These are phyloP conservation scores for Eucalyptus dawsonii DNA, from an alignment of 345 rosid species.

Conservation along the genomic window DNA sequence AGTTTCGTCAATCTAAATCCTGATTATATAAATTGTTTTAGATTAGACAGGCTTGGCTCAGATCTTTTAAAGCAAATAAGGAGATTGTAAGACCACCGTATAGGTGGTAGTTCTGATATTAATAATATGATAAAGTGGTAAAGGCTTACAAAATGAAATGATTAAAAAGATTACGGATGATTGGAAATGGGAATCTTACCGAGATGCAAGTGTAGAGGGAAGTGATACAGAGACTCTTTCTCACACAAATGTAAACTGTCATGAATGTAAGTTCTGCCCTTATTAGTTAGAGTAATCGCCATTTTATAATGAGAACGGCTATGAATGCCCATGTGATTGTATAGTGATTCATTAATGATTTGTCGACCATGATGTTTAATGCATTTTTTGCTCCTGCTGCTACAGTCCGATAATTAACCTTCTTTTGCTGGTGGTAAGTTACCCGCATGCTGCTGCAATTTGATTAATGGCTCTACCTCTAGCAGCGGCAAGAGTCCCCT, in stretches of 20 bases:
- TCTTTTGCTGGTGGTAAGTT: neutral
- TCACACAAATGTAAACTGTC: neutral
- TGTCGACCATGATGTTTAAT: neutral
- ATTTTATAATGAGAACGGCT: neutral
- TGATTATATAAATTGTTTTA: too few relatives aligned
- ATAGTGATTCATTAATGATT: neutral
- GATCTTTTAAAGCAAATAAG: neutral
- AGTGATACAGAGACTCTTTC: neutral
- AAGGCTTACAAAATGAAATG: neutral
- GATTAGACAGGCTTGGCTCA: neutral
- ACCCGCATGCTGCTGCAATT: neutral
- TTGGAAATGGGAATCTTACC: neutral
- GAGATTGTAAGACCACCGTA: neutral
- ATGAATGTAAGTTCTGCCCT: neutral
- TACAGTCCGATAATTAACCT: neutral
- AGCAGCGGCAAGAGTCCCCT: neutral
- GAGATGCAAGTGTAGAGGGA: neutral
- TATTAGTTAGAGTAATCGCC: neutral
- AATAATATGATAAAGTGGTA: neutral
- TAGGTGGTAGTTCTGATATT: neutral
- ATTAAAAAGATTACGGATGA: neutral
- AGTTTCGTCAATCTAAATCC: neutral
- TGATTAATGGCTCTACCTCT: neutral
- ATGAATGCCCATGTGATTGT: neutral
- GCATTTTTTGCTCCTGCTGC: neutral